Conservation (phyloP, 306 rosid genomes). For the Mimosa bimucronata region DNA sequence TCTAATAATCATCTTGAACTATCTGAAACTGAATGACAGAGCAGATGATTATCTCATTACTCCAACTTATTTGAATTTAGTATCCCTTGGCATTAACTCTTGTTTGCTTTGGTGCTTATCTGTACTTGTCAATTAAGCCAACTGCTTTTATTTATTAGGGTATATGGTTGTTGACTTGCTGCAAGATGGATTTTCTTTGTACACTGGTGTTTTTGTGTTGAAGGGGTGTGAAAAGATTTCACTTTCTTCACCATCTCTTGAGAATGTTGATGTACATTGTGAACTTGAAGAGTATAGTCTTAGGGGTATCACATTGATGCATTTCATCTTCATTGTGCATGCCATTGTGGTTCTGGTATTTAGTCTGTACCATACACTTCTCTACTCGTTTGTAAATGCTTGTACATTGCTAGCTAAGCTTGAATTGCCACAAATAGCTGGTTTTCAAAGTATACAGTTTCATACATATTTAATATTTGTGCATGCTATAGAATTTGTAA, state of each 20-base stretch:
- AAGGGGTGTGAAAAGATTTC: constrained; percentile 73
- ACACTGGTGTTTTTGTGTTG: constrained; percentile 66
- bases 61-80: too few relatives aligned
- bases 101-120: constrained; percentile 60
- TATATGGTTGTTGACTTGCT: constrained; percentile 82
- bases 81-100: too few relatives aligned
- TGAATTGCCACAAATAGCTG: constrained; percentile 40
- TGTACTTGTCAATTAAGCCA: constrained; percentile 67
- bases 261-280: constrained; percentile 59
- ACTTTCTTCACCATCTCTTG: constrained; percentile 32
- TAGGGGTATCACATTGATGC: constrained; percentile 79
- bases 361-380: constrained; percentile 60
- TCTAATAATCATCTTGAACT: too few relatives aligned
- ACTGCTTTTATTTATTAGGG: constrained; percentile 75
- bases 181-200: constrained; percentile 73
- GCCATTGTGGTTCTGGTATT: constrained; percentile 57
- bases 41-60: too few relatives aligned
- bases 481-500: constrained; percentile 35
- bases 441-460: constrained; percentile 24
- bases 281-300: constrained; percentile 73
- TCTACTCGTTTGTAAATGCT: constrained; percentile 55
- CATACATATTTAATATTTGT: constrained; percentile 27
- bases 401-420: constrained; percentile 56
- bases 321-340: constrained; percentile 67
- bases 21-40: too few relatives aligned